Evolutionary conservation across 306 rosid genomes (phyloP), one percentile per base, ranked within the genome.

Genomic region (Quercus parvula): DNA sequence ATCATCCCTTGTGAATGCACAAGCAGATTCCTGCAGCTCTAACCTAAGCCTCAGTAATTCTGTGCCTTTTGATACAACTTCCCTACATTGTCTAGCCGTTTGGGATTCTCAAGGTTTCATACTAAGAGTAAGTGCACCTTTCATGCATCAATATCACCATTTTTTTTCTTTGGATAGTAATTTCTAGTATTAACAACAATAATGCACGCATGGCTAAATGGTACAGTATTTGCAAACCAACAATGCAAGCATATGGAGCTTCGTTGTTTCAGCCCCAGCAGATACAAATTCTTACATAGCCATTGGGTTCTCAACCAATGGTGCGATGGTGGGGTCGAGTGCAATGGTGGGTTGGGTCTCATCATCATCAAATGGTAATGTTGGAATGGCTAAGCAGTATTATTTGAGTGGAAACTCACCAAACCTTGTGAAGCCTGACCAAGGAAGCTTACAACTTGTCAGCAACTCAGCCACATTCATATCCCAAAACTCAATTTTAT

Each of bases 301-400:
- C 59, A 89, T 92, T 22, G 97, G 96, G 7, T 92, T 92, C 86
- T 90, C 97, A 44, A 84, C 84, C 19, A 79, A 68, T 62, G 97
- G 97, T 20, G 78, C 28, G 22, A 92, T 92, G 97, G 86, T 86
- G 15, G 94, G 95, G 5, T 84, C 97, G 41, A 92, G 96, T 84
- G 96, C 97, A 70, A 70, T 92, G 41, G 96, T 92, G 63, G 97
- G 97, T 9, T 92, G 97, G 97, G 56, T 89, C 1, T 71, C 85
- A 49, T 68, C 94, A 20, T 71, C 85, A 49, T 68, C 94, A 20
- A 69, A 2, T 76, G 85, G 82, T 13, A 41, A 0, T 41, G 70
- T 52, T 57, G 89, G 89, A 54, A 54, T 73, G 22, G 74, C 88
- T 61, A 90, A 82, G 28, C 91, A 78, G 56, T 92, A 90, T 35